These are phyloP conservation scores for Cladosporium sp. DNA, from an alignment of 2,329 filamentous ascomycete species.

Conservation along the genomic window DNA sequence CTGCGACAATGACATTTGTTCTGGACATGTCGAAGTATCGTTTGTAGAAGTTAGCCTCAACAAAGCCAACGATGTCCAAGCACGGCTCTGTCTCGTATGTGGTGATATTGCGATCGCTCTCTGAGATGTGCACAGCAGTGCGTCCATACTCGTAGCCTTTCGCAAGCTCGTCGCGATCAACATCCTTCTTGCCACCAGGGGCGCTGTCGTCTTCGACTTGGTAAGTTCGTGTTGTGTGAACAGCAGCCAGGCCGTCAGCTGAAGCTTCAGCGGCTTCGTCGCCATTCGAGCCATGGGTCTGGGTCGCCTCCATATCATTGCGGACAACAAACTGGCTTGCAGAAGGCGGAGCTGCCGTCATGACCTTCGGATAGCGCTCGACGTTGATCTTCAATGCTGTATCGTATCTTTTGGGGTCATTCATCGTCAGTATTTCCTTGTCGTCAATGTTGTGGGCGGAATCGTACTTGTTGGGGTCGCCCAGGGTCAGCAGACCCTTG, in stretches of 20 bases:
- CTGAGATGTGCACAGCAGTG: slow-evolving; percentile 85
- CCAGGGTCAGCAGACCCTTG: slow-evolving; percentile 67
- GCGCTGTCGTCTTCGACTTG: slow-evolving; percentile 73
- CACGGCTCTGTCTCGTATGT: slow-evolving; percentile 75
- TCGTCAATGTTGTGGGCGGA: slow-evolving; percentile 75
- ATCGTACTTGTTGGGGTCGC: background rate
- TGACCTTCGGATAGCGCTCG: slow-evolving; percentile 86
- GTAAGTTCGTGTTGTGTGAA: slow-evolving; percentile 80
- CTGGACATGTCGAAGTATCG: slow-evolving; percentile 84
- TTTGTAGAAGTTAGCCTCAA: slow-evolving; percentile 66
- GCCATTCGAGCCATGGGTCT: slow-evolving; percentile 43
- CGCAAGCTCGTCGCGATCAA: slow-evolving; percentile 80
- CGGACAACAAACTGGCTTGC: slow-evolving; percentile 74
- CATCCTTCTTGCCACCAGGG: slow-evolving; percentile 77
- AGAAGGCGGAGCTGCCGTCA: slow-evolving; percentile 70
- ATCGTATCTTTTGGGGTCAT: background rate
- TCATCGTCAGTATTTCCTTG: slow-evolving; percentile 69
- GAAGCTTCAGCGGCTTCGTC: slow-evolving; percentile 29
- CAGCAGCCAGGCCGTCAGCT: slow-evolving; percentile 61
- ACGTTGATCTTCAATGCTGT: slow-evolving; percentile 80
- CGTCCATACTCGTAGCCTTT: slow-evolving; percentile 93
- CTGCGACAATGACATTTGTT: slow-evolving; percentile 73
- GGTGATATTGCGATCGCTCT: slow-evolving; percentile 85
- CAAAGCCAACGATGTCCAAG: slow-evolving; percentile 85
- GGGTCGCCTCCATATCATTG: slow-evolving; percentile 54